Base-by-base conservation (phyloP, 768 basidiomycete genomes). In the Agrocybe chaxingu region DNA sequence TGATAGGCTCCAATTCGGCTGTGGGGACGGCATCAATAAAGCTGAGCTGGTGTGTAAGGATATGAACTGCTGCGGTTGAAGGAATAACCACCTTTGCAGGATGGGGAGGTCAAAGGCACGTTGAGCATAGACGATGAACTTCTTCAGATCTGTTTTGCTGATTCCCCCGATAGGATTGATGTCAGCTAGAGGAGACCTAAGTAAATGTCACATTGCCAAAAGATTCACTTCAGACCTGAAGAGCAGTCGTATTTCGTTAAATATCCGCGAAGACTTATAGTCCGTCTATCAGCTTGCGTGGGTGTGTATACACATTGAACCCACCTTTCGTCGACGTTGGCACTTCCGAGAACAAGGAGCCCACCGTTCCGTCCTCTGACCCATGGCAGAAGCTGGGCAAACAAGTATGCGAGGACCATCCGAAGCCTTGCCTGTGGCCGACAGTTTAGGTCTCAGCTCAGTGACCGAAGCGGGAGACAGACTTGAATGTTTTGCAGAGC, bases 81-180 rank as follows among this genome's bases (percentile, higher is more conserved):
- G 5, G n/a, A 40, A 3, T 29, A 62, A 71, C 13, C 52, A 92
- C 96, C 81, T 81, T 33, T 71, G 74, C 39, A 99, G 75, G 50
- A 98, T 80, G 0, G 95, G 95, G 34, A 99, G 70, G 31, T 93
- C 82, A 58, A 98, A 97, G 1, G 83, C 74, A 47, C 70, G 74
- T 53, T 81, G 73, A 1, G 92, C 94, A 57, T 87, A 94, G 0
- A 84, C 85, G 54, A 99, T 97, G 65, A 98, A 98, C 57, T 85
- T 87, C 75, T 97, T 99, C 51, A 98, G 70, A 67, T 98, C 97
- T 0, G 93, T 94, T 71, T 99, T 98, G 66, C 92, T 96, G 64
- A 99, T 98, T 0, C 89, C 92, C 2, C 97, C 97, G 53, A 99
- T 99, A 2, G 97, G 97, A 66, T 99, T 99, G 62, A 99, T 84